Evolutionary conservation across 2,329 filamentous ascomycete species (phyloP).

Genomic region (Hymenoscyphus occultus): DNA sequence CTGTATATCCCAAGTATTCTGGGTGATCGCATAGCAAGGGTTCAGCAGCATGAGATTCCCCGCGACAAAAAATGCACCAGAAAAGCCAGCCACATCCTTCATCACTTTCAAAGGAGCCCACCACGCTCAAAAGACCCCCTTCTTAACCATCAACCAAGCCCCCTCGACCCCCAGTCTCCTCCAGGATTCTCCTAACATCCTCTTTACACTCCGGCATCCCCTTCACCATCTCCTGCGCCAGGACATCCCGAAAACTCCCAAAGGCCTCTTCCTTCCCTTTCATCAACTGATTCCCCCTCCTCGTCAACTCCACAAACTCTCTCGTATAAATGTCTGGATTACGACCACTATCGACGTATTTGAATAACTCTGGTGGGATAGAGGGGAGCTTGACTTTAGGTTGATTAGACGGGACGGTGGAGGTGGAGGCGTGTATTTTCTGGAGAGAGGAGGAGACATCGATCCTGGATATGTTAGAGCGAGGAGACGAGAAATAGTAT

Average conservation of each 20-base stretch:
- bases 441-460: constrained; percentile 42
- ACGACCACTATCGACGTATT: constrained; percentile 68
- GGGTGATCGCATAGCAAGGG: too few relatives aligned
- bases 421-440: constrained; percentile 39
- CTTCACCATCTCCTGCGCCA: constrained; percentile 44
- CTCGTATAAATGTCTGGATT: constrained; percentile 74
- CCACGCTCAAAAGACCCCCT: background rate
- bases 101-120: background rate
- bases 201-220: constrained; percentile 33
- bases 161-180: constrained; percentile 26
- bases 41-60: too few relatives aligned
- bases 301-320: constrained; percentile 68
- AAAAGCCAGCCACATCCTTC: too few relatives aligned
- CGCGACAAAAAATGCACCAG: too few relatives aligned
- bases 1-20: too few relatives aligned
- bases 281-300: constrained; percentile 64
- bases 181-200: constrained; percentile 32
- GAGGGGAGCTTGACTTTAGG: constrained; percentile 43
- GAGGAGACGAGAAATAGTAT: constrained; percentile 35
- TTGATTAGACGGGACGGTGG: constrained; percentile 25
- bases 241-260: constrained; percentile 56
- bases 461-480: constrained; percentile 33
- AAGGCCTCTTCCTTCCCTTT: constrained; percentile 64
- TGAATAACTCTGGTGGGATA: constrained; percentile 60
- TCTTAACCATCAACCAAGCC: background rate